Evolutionary conservation across 116 monocot genomes (phyloP), one percentile per base, ranked within the genome.

Genomic region (Papilionanthe hybrid): DNA sequence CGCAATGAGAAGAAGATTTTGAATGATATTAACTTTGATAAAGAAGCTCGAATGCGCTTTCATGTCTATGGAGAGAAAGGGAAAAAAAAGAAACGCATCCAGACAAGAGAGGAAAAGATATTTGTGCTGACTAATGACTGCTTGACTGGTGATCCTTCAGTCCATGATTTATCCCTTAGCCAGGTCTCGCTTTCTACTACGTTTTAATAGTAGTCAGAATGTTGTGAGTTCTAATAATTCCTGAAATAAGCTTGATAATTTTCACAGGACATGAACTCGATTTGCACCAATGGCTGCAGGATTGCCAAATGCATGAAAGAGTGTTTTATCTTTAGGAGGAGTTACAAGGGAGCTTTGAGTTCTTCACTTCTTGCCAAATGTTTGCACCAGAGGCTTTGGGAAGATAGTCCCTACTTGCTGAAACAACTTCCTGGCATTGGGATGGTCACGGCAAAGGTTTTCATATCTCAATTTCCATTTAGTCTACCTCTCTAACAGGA

Each of bases 391-490:
- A 91, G 87, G 76, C 86, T 99, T 58, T 99, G 99, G 99, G 93
- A 99, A 69, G 87, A 81, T 73, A 95, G 99, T 73, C 87, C 85
- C n/a, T 99, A 90, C 68, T 81, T 95, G 79, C 86, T 99, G 79
- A 95, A 91, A 87, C 99, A 99, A 82, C 86, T 99, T 41, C 82
- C 95, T 83, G 99, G 99, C 72, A 99, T 99, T 83, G 99, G 99
- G 82, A 99, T 99, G 87, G 91, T 99, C 60, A 99, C 99, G 74
- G 99, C 99, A 50, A 99, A 99, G 95, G 99, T 95, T 83, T n/a
- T 42, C 44, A 68, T 12, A 17, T 60, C 25, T 69, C 53, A 23
- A 66, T 76, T 77, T 17, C 19, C 13, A 65, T 83, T 28, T 60
- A n/a, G 9, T 47, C 22, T 68, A 30, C 0, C 18, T 32, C 29